phyloP scores from a whole-genome alignment of 1,139 yeast genomes.

The Pichia inconspicua region DNA sequence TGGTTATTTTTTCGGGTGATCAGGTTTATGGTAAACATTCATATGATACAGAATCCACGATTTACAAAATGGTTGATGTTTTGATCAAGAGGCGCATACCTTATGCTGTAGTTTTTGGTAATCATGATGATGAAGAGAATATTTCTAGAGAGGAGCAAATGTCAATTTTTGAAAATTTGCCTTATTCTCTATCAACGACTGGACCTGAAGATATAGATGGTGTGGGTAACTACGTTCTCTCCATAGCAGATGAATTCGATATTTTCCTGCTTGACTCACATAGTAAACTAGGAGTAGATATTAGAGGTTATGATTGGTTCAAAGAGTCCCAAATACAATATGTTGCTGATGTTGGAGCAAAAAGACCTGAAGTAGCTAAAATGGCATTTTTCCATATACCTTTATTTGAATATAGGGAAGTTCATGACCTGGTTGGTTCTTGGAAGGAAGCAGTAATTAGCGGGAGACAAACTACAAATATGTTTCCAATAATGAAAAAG shows the following conservation, averaged over 20 bases:
- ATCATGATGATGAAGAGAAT: slow-evolving; percentile 79
- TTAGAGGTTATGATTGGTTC: slow-evolving; percentile 78
- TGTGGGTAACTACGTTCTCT: slow-evolving; percentile 65
- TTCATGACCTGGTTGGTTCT: slow-evolving; percentile 33
- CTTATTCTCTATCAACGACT: slow-evolving; percentile 52
- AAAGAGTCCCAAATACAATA: slow-evolving; percentile 64
- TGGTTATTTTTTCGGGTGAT: slow-evolving; percentile 83
- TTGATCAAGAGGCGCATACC: slow-evolving; percentile 62
- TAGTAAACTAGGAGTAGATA: slow-evolving; percentile 58
- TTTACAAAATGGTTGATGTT: slow-evolving; percentile 71
- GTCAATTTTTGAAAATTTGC: slow-evolving; percentile 47
- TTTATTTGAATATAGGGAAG: slow-evolving; percentile 47
- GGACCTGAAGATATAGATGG: slow-evolving; percentile 71
- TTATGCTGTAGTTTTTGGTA: slow-evolving; percentile 73
- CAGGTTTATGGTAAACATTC: slow-evolving; percentile 65
- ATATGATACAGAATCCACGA: slow-evolving; percentile 72
- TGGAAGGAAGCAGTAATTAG: slow-evolving; percentile 71
- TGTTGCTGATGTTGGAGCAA: slow-evolving; percentile 34
- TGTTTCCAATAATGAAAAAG: slow-evolving; percentile 47
- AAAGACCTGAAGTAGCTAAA: slow-evolving; percentile 36
- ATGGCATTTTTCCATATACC: slow-evolving; percentile 96
- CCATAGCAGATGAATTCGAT: slow-evolving; percentile 42
- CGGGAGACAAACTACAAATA: slow-evolving; percentile 62
- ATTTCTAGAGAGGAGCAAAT: slow-evolving; percentile 54
- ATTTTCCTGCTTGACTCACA: slow-evolving; percentile 31